phyloP scores from a whole-genome alignment of 1,139 yeast species.

The Kodamaea arcana region DNA sequence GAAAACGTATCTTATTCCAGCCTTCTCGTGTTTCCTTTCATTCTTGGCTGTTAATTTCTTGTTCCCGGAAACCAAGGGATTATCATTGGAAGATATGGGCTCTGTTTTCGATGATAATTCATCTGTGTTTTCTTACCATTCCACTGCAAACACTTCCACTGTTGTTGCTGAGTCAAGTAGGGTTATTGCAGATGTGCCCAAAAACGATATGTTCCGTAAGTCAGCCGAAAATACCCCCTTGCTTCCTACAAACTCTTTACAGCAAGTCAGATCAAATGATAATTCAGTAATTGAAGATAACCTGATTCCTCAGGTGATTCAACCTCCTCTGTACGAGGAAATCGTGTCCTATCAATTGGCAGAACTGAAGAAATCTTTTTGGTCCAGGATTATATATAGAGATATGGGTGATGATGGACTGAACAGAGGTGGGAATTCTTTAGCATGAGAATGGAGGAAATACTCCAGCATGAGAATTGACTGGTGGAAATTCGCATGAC shows the following conservation, averaged over 20 bases:
- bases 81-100: conserved; percentile 83
- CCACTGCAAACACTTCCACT: conserved; percentile 19
- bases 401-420: not conserved
- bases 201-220: conserved; percentile 7
- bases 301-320: conserved; percentile 32
- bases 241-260: conserved; percentile 1
- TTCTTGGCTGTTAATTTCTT: conserved; percentile 59
- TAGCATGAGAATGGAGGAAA: no score
- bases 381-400: not conserved
- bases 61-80: conserved; percentile 90
- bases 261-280: conserved; percentile 3
- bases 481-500: no score
- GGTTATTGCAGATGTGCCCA: conserved; percentile 4
- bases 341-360: conserved; percentile 26
- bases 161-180: conserved; percentile 4
- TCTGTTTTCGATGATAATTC: conserved; percentile 31
- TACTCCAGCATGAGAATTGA: no score
- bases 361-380: conserved; percentile 4
- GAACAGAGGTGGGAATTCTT: no score
- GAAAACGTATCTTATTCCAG: conserved; percentile 80
- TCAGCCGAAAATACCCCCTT: conserved; percentile 2
- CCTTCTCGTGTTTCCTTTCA: conserved; percentile 69
- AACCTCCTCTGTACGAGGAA: conserved; percentile 36
- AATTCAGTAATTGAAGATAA: conserved; percentile 17
- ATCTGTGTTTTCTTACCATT: conserved; percentile 43